Conservation (phyloP, 1,139 yeast species). For the Saccharomyces hybrid region DNA sequence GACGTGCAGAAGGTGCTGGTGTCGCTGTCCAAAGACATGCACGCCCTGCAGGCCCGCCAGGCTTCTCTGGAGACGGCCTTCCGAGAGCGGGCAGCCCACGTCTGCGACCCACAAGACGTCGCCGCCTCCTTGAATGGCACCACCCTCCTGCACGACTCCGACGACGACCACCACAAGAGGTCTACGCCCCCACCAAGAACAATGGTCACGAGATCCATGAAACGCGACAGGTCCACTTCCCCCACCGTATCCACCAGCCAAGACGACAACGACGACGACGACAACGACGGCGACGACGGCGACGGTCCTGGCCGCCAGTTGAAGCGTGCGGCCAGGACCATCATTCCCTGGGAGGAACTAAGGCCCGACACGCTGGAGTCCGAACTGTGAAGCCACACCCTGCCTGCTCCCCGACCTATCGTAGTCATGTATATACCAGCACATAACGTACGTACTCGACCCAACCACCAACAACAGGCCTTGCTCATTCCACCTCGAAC, state of each 20-base stretch:
- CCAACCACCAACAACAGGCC: background rate
- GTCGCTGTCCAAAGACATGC: slow-evolving; percentile 14
- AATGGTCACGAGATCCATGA: background rate
- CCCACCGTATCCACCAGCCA: background rate
- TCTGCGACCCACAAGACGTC: background rate
- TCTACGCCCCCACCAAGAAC: background rate
- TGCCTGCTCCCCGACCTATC: background rate
- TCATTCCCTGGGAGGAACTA: slow-evolving; percentile 28
- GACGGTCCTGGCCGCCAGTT: slow-evolving; percentile 5
- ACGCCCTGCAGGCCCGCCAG: slow-evolving; percentile 11
- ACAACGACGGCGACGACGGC: background rate
- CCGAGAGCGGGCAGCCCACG: slow-evolving; percentile 2
- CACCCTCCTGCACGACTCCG: slow-evolving; percentile 4
- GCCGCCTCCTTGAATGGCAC: slow-evolving; percentile 6
- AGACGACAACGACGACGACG: background rate
- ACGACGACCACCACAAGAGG: slow-evolving; percentile 1
- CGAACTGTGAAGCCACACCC: background rate
- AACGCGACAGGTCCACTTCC: background rate
- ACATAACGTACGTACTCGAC: background rate
- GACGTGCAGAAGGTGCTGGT: slow-evolving; percentile 12
- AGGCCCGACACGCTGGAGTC: slow-evolving; percentile 1
- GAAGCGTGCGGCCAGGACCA: slow-evolving; percentile 14
- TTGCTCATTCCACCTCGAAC: background rate
- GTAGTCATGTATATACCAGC: slow-evolving; percentile 1
- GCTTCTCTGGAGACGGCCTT: slow-evolving; percentile 11